phyloP scores from a whole-genome alignment of 805 yeast genomes.

The Cyberlindnera lachancei region DNA sequence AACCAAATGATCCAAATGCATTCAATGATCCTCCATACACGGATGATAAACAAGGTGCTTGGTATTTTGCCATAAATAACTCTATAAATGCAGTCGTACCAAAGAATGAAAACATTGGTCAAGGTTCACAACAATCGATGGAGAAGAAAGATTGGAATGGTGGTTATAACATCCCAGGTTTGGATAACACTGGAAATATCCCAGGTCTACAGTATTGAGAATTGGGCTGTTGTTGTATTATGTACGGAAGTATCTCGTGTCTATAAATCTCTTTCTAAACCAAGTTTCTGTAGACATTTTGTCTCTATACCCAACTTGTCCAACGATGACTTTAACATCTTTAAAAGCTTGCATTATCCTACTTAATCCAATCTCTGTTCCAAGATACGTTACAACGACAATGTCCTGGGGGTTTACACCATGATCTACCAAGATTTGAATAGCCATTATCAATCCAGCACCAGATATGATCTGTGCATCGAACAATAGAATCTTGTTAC shows the following conservation, averaged over 20 bases:
- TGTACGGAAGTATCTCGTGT: constrained; percentile 73
- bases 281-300: constrained; percentile 47
- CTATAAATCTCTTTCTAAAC: constrained; percentile 64
- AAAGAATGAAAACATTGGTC: constrained; percentile 24
- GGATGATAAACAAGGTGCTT: constrained; percentile 49
- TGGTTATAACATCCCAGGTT: constrained; percentile 3
- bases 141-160: constrained; percentile 1
- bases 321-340: constrained; percentile 59
- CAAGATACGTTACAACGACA: constrained; percentile 59
- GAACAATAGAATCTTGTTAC: constrained; percentile 51
- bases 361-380: constrained; percentile 72
- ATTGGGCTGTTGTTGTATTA: constrained; percentile 2
- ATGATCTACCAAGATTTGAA: constrained; percentile 80
- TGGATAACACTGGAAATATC: constrained; percentile 4
- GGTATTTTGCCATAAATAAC: constrained; percentile 40
- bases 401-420: constrained; percentile 56
- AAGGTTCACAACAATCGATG: not conserved
- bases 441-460: constrained; percentile 91
- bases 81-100: constrained; percentile 27
- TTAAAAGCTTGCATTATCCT: constrained; percentile 66
- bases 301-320: constrained; percentile 46
- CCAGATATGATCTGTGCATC: constrained; percentile 91
- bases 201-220: constrained; percentile 12
- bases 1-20: constrained; percentile 82
- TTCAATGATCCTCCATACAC: constrained; percentile 79